These are phyloP conservation scores for Lodderomyces parapsilosis DNA, from an alignment of 1,139 yeast genomes.

Conservation along the genomic window DNA sequence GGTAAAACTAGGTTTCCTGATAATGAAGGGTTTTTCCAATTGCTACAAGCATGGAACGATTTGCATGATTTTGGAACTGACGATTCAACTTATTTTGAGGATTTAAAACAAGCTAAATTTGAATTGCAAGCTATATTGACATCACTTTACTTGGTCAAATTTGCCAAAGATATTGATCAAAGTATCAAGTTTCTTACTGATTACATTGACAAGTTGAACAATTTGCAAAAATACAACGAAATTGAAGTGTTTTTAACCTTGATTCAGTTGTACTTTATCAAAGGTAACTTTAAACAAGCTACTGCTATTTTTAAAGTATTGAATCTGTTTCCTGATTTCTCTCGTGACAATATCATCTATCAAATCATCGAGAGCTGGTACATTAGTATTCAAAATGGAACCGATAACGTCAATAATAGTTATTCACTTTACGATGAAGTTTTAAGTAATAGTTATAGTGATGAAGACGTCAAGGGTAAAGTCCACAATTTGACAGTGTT, in stretches of 20 bases:
- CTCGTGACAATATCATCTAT: slow-evolving; percentile 66
- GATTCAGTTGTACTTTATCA: slow-evolving; percentile 41
- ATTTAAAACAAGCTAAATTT: slow-evolving; percentile 29
- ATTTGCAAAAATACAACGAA: slow-evolving; percentile 25
- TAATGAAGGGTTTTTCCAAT: slow-evolving; percentile 37
- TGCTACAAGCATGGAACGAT: slow-evolving; percentile 44
- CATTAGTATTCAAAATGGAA: slow-evolving; percentile 53
- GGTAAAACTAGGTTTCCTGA: slow-evolving; percentile 39
- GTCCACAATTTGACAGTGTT: slow-evolving; percentile 35
- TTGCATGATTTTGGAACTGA: slow-evolving; percentile 43
- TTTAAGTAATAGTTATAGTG: slow-evolving; percentile 47
- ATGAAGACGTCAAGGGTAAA: slow-evolving; percentile 40
- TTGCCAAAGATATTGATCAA: slow-evolving; percentile 38
- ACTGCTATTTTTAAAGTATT: slow-evolving; percentile 33
- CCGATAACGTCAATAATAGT: slow-evolving; percentile 56
- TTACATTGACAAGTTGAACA: slow-evolving; percentile 22
- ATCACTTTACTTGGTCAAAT: slow-evolving; percentile 40
- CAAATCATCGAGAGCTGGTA: slow-evolving; percentile 72
- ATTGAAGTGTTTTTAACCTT: slow-evolving; percentile 46
- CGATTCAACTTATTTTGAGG: slow-evolving; percentile 40
- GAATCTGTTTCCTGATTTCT: slow-evolving; percentile 40
- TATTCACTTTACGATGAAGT: slow-evolving; percentile 75
- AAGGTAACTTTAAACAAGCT: slow-evolving; percentile 40
- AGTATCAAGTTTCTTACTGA: slow-evolving; percentile 34
- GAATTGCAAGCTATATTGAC: slow-evolving; percentile 47